phyloP scores from a whole-genome alignment of 2,329 filamentous ascomycete species.

The Graphium sp. region DNA sequence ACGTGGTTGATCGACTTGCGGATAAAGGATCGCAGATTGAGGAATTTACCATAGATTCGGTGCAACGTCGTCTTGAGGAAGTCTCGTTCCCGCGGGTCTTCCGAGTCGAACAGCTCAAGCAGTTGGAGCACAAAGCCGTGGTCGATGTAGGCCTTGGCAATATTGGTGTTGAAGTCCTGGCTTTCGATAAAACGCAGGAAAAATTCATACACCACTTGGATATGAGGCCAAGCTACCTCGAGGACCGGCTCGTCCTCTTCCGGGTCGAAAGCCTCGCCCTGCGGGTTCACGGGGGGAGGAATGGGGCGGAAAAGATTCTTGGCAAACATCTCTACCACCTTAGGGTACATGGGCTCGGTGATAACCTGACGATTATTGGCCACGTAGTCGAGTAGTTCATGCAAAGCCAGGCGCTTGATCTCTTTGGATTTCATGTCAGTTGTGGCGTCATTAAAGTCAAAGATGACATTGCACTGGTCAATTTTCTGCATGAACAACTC shows the following conservation, averaged over 20 bases:
- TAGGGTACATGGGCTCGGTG: conserved; percentile 96
- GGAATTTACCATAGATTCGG: conserved; percentile 96
- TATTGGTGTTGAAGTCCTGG: conserved; percentile 99
- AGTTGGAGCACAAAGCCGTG: conserved; percentile 94
- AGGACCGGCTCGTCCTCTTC: conserved; percentile 97
- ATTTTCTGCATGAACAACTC: conserved; percentile 99
- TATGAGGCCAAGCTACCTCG: conserved; percentile 97
- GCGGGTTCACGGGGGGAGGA: conserved; percentile 90
- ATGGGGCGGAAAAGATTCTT: conserved; percentile 98
- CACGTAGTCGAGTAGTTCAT: conserved; percentile 94
- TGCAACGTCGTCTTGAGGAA: conserved; percentile 97
- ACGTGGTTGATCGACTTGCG: conserved; percentile 98
- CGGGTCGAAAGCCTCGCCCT: conserved; percentile 94
- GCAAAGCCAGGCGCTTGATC: conserved; percentile 90
- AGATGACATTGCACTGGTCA: conserved; percentile 99
- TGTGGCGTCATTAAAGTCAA: conserved; percentile 97
- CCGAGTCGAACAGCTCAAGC: conserved; percentile 95
- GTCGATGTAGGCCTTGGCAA: conserved; percentile 96
- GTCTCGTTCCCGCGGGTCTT: conserved; percentile 89
- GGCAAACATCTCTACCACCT: conserved; percentile 97
- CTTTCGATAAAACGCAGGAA: conserved; percentile 98
- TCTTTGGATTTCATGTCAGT: conserved; percentile 99
- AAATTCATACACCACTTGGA: conserved; percentile 98
- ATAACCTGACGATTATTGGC: conserved; percentile 98
- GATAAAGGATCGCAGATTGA: conserved; percentile 94